Percentiles rank a stretch among this genome's conserved stretches.
phyloP scores from a whole-genome alignment of 371 early-diverging fungal genomes.

The Rhizomucor miehei region DNA sequence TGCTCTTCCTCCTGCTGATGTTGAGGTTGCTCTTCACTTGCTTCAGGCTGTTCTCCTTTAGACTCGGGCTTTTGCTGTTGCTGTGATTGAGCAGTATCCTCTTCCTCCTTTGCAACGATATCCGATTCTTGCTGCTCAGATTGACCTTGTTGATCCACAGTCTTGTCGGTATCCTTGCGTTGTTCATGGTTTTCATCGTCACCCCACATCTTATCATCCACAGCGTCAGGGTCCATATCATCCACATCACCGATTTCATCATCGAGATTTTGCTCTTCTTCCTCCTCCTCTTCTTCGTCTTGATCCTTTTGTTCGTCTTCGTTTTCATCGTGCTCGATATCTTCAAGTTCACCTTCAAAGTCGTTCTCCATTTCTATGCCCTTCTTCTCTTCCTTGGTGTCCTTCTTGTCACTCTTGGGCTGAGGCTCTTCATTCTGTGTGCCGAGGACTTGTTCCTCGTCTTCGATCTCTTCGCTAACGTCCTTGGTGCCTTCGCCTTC shows the following conservation, averaged over 20 bases:
- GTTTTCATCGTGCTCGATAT: conserved; percentile 70
- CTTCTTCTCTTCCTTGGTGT: conserved; percentile 81
- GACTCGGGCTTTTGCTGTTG: conserved; percentile 22
- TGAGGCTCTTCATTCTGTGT: conserved; percentile 72
- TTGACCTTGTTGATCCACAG: conserved; percentile 53
- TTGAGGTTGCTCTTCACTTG: conserved; percentile 20
- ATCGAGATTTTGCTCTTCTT: conserved; percentile 70
- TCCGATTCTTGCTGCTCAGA: conserved; percentile 58
- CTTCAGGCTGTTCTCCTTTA: conserved; percentile 32
- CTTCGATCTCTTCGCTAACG: conserved; percentile 95
- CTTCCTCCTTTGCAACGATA: conserved; percentile 67
- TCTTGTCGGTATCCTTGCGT: conserved; percentile 63
- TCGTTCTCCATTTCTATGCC: conserved; percentile 97
- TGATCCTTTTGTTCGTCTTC: conserved; percentile 47
- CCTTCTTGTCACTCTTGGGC: conserved; percentile 55
- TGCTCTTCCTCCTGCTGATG: conserved; percentile 50
- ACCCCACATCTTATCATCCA: conserved; percentile 98
- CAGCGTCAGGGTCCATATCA: conserved; percentile 81
- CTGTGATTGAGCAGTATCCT: conserved; percentile 41
- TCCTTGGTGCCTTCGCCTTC: conserved; percentile 95
- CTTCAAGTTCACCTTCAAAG: conserved; percentile 92
- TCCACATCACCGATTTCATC: conserved; percentile 93
- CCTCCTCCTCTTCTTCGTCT: conserved; percentile 46
- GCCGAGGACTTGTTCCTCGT: conserved; percentile 94
- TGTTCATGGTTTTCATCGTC: conserved; percentile 80